Evolutionary conservation across 2,329 filamentous ascomycete species (phyloP).

Genomic region (Venturia effusa): DNA sequence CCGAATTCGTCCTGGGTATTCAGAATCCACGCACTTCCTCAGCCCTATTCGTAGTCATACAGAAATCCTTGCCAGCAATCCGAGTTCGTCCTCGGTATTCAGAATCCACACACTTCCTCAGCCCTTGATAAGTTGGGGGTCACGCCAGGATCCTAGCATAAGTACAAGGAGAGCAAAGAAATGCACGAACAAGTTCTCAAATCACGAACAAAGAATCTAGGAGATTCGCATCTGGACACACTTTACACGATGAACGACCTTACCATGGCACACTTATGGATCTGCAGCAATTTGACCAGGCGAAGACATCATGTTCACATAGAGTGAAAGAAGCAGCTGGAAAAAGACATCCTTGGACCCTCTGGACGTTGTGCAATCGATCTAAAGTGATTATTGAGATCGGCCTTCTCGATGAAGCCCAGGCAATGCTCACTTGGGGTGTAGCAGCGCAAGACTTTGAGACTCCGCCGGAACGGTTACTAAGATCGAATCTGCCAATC

Average conservation of each 20-base stretch:
- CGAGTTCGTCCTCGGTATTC: slow-evolving; percentile 13
- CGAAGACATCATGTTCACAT: slow-evolving; percentile 16
- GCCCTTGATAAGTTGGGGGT: slow-evolving; percentile 13
- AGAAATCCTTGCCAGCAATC: no score
- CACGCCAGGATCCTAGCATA: slow-evolving; percentile 15
- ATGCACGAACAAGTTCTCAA: slow-evolving; percentile 13
- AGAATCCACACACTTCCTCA: slow-evolving; percentile 15
- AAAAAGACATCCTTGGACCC: slow-evolving; percentile 19
- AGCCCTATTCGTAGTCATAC: no score
- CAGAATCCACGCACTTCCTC: no score
- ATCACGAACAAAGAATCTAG: not conserved
- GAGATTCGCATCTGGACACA: slow-evolving; percentile 13
- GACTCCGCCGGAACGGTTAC: no score
- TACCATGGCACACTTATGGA: slow-evolving; percentile 11
- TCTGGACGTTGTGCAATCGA: slow-evolving; percentile 19
- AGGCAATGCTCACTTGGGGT: slow-evolving; percentile 38
- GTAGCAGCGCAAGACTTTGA: slow-evolving; percentile 17
- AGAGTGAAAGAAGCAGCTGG: slow-evolving; percentile 15
- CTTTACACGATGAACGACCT: slow-evolving; percentile 18
- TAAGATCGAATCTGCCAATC: not conserved
- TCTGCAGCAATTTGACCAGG: slow-evolving; percentile 10
- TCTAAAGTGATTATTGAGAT: slow-evolving; percentile 18
- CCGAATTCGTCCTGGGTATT: no score
- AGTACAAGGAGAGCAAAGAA: slow-evolving; percentile 13
- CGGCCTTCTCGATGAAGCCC: slow-evolving; percentile 16